These are phyloP conservation scores for Emergomyces africanus DNA, from an alignment of 2,329 filamentous ascomycete genomes.

Conservation along the genomic window DNA sequence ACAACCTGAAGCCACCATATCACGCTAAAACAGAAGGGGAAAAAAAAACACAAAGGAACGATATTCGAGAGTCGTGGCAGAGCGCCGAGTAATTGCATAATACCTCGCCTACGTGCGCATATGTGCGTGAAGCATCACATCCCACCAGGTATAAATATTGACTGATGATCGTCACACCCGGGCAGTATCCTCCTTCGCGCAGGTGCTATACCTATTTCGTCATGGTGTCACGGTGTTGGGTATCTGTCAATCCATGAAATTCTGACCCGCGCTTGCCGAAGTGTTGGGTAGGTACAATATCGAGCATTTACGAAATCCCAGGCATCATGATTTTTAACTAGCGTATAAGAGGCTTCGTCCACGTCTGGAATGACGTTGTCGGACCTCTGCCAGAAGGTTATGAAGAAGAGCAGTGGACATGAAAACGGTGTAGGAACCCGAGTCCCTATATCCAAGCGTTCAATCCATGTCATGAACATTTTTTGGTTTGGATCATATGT, in stretches of 20 bases:
- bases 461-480: not conserved
- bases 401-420: too few relatives aligned
- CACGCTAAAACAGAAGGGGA: not conserved
- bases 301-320: not conserved
- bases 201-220: not conserved
- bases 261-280: not conserved
- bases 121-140: not conserved
- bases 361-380: not conserved
- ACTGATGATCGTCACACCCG: not conserved
- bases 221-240: not conserved
- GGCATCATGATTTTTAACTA: not conserved
- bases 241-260: not conserved
- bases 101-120: not conserved
- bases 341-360: not conserved
- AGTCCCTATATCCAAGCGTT: not conserved
- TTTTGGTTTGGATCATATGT: not conserved
- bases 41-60: not conserved
- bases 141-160: not conserved
- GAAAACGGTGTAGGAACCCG: not conserved
- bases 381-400: not conserved
- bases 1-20: slow-evolving; percentile 17
- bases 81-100: not conserved
- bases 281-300: not conserved
- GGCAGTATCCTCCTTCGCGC: not conserved
- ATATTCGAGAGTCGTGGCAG: not conserved